phyloP scores from a whole-genome alignment of 345 rosid genomes.

The Brassica cretica region DNA sequence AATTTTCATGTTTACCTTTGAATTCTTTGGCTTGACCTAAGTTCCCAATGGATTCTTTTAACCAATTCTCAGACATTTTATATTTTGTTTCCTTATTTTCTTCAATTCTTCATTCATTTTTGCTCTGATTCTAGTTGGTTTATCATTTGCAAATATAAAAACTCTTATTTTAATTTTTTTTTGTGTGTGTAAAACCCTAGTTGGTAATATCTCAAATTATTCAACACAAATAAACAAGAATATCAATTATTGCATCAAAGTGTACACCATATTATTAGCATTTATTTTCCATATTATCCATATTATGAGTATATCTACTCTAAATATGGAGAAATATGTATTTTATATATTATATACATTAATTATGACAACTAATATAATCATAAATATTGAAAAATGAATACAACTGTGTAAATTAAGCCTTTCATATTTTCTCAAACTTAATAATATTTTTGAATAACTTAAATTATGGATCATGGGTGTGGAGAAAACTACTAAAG shows the following conservation, averaged over 20 bases:
- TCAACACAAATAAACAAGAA: neutral
- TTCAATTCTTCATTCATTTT: constrained; percentile 46
- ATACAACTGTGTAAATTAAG: no score
- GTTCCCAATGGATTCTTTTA: constrained; percentile 48
- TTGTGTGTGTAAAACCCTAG: neutral
- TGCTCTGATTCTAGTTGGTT: constrained; percentile 49
- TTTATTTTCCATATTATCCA: no score
- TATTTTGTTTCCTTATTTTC: constrained; percentile 26
- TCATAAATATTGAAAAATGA: no score
- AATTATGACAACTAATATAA: neutral
- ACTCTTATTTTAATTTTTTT: neutral
- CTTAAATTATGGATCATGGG: no score
- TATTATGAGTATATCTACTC: no score
- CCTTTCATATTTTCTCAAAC: no score
- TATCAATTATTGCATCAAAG: neutral
- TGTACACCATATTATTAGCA: no score
- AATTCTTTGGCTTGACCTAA: constrained; percentile 39
- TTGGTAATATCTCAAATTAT: neutral
- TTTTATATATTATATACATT: neutral
- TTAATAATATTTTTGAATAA: no score
- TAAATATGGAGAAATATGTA: no score
- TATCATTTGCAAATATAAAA: neutral
- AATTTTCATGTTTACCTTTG: constrained; percentile 38
- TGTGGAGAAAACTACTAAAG: no score
- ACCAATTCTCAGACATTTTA: constrained; percentile 41